Percentiles rank a stretch among this genome's conserved stretches.
Conservation (phyloP, 371 early-diverging fungal genomes). For the Saksenaea oblongispora region DNA sequence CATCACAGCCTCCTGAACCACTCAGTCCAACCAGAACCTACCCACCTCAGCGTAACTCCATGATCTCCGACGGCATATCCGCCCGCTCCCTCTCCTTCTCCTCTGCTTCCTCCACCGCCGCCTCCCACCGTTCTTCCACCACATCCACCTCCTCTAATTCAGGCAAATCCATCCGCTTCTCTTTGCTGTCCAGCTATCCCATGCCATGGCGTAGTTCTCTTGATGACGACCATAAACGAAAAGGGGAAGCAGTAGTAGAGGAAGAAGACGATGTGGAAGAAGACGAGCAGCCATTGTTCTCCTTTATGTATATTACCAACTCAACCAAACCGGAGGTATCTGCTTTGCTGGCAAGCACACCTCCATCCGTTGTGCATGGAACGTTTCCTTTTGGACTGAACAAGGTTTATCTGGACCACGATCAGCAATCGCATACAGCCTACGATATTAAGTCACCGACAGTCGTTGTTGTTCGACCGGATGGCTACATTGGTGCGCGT, state of each 20-base stretch:
- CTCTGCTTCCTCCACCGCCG: not conserved
- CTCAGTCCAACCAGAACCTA: not conserved
- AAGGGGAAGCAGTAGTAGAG: not conserved
- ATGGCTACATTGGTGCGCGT: slow-evolving; percentile 15
- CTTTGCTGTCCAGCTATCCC: slow-evolving; percentile 8
- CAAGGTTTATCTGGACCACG: slow-evolving; percentile 42
- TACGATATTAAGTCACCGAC: slow-evolving; percentile 23
- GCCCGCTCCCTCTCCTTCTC: slow-evolving; percentile 9
- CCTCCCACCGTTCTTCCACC: slow-evolving; percentile 10
- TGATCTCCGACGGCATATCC: slow-evolving; percentile 5
- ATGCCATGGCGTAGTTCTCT: slow-evolving; percentile 1
- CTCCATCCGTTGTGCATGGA: slow-evolving; percentile 19
- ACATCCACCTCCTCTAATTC: slow-evolving; percentile 5
- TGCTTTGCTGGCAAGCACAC: slow-evolving; percentile 18
- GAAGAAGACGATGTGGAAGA: not conserved
- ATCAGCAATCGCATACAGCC: slow-evolving; percentile 36
- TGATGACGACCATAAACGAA: not conserved
- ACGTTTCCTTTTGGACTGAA: slow-evolving; percentile 32
- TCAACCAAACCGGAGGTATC: slow-evolving; percentile 27
- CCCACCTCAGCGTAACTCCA: not conserved
- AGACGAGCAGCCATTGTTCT: slow-evolving; percentile 9
- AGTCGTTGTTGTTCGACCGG: slow-evolving; percentile 21
- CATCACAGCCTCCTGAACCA: not conserved
- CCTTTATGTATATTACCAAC: slow-evolving; percentile 22
- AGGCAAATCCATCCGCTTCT: not conserved